Conservation (phyloP, 1,284 basidiomycete species). For the Mycena citricolor region DNA sequence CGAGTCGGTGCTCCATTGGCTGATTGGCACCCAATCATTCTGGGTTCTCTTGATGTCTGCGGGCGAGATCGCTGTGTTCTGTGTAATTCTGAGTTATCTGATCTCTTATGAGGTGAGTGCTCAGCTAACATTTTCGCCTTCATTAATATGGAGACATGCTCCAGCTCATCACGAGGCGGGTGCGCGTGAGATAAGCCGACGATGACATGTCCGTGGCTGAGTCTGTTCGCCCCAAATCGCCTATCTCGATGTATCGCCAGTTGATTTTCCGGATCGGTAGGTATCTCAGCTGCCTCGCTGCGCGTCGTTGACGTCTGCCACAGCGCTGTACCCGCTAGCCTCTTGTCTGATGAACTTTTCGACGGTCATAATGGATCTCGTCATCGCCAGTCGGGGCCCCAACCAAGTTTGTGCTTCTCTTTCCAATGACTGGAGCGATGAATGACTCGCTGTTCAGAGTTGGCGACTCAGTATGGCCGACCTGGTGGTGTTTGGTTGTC, state of each 20-base stretch:
- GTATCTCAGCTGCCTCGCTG: too few species aligned
- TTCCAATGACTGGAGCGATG: too few species aligned
- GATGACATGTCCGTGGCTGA: neutral
- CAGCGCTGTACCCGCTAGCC: neutral
- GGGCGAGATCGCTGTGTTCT: slow-evolving; percentile 3
- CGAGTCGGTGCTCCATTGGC: slow-evolving; percentile 1
- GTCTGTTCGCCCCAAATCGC: slow-evolving; percentile 1
- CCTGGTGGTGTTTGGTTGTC: too few species aligned
- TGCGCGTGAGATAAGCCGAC: neutral
- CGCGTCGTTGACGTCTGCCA: too few species aligned
- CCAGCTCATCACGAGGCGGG: neutral
- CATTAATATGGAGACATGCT: slow-evolving; percentile 7
- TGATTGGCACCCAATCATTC: slow-evolving; percentile 3
- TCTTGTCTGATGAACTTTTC: slow-evolving; percentile 1
- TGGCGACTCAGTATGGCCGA: too few species aligned
- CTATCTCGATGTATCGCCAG: slow-evolving; percentile 8
- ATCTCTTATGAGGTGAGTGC: slow-evolving; percentile 3
- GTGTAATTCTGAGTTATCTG: slow-evolving; percentile 3
- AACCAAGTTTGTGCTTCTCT: too few species aligned
- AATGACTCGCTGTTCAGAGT: too few species aligned
- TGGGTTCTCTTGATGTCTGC: slow-evolving; percentile 4
- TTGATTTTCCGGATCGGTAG: slow-evolving; percentile 14
- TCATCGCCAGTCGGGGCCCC: too few species aligned
- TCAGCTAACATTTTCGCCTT: too few species aligned
- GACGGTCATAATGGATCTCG: neutral